These are phyloP conservation scores for Penicillium sp. DNA, from an alignment of 2,329 filamentous ascomycete species.

Conservation along the genomic window DNA sequence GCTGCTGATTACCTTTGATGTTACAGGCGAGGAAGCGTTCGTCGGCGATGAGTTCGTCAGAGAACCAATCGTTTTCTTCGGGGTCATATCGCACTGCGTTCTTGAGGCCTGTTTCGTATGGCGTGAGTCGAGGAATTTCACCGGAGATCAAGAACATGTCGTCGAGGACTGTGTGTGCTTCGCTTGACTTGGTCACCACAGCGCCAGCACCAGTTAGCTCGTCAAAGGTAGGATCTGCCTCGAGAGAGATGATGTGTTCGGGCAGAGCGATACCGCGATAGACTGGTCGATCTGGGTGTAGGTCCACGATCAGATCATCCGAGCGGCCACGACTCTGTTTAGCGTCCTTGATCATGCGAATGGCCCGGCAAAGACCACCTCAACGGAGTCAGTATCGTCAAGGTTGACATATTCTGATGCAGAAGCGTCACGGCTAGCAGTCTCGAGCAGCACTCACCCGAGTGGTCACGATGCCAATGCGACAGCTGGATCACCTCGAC, in stretches of 20 bases:
- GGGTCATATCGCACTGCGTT: slow-evolving; percentile 49
- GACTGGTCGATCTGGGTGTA: slow-evolving; percentile 57
- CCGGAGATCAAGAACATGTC: slow-evolving; percentile 57
- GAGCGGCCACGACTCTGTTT: slow-evolving; percentile 30
- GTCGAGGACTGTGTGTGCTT: slow-evolving; percentile 52
- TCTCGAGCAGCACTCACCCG: slow-evolving; percentile 37
- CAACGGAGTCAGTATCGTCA: not conserved
- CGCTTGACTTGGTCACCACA: slow-evolving; percentile 39
- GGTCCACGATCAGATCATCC: slow-evolving; percentile 45
- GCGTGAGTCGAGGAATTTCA: slow-evolving; percentile 53
- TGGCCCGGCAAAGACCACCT: slow-evolving; percentile 55
- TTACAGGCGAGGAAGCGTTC: slow-evolving; percentile 58
- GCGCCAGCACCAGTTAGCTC: slow-evolving; percentile 51
- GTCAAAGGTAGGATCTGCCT: slow-evolving; percentile 56
- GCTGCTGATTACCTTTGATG: slow-evolving; percentile 47
- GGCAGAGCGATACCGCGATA: slow-evolving; percentile 53
- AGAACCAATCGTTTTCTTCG: slow-evolving; percentile 47
- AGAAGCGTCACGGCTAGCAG: not conserved
- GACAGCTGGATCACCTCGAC: slow-evolving; percentile 55
- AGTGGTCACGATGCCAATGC: slow-evolving; percentile 60
- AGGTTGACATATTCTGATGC: not conserved
- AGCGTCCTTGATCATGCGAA: slow-evolving; percentile 51
- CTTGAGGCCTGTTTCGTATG: slow-evolving; percentile 53
- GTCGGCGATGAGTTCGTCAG: slow-evolving; percentile 54
- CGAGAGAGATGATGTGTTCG: slow-evolving; percentile 49